Evolutionary conservation across 2,329 filamentous ascomycete genomes (phyloP), one percentile per base, ranked within the genome.

Genomic region (Clonostachys sp.): DNA sequence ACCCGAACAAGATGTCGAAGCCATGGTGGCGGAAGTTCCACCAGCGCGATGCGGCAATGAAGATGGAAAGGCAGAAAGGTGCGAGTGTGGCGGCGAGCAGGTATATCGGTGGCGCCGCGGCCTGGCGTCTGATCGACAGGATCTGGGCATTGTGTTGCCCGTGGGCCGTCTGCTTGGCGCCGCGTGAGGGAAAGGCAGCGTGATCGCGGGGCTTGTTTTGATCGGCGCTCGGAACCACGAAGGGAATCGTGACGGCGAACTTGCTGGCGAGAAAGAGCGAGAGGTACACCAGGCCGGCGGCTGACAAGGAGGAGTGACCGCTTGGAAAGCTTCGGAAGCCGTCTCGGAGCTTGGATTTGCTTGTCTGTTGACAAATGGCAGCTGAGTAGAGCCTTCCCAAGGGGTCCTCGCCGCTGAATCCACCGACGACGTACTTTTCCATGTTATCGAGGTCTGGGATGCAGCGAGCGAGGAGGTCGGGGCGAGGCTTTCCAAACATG

Each of bases 1-100:
- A 87, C n/a, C 92, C 92, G 52, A 87, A 89, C 3, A 96, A 68
- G 54, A 96, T 88, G 54, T 97, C 92, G 62, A 96, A 92, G n/a
- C 86, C 91, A 62, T 92, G 88, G 65, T 97, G 92, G 38, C 89
- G 83, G 70, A 86, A 95, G 64, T 96, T 86, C 50, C 86, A 91
- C 79, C 86, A 97, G 12, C 92, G 86, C 2, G 89, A 92, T 30
- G 84, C 81, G n/a, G 86, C 78, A 52, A 96, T 87, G 69, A 91
- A 96, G 52, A 91, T 79, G 6, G 91, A 86, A 2, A 81, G 72
- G 48, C 83, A 86, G 53, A 91, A 79, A 3, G 91, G 91, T 2
- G 89, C 66, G 16, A 90, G 71, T 3, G 83, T 77, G 34, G 92
- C 63, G 41, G 85, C 70, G 12, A 95, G 74, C 3, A 94, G 82